A percentile compares a stretch with the other conserved stretches of the same genome.
These are phyloP conservation scores for Plasmodium gaboni DNA, from an alignment of 169 alveolate species.

Conservation along the genomic window DNA sequence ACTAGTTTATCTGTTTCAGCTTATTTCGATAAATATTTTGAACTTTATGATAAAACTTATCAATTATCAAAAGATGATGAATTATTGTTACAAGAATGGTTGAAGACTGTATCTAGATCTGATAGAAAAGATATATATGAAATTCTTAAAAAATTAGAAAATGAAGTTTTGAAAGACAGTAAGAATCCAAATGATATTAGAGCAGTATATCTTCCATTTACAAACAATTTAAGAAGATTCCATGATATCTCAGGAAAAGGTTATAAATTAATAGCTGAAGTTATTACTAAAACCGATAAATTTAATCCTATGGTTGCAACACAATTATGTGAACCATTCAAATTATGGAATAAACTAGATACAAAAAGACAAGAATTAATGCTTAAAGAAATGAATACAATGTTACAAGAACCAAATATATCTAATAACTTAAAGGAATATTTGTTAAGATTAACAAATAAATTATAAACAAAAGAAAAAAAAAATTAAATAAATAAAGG, in stretches of 20 bases:
- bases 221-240: conserved; percentile 86
- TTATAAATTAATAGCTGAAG: conserved; percentile 87
- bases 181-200: conserved; percentile 86
- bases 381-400: conserved; percentile 79
- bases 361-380: conserved; percentile 78
- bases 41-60: conserved; percentile 55
- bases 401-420: conserved; percentile 76
- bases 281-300: conserved; percentile 83
- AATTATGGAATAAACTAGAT: conserved; percentile 83
- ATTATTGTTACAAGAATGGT: conserved; percentile 85
- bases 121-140: conserved; percentile 80
- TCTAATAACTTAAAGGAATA: conserved; percentile 84
- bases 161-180: conserved; percentile 80
- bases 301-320: conserved; percentile 88
- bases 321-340: conserved; percentile 79
- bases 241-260: conserved; percentile 86
- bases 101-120: conserved; percentile 82
- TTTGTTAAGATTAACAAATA: conserved; percentile 76
- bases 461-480: conserved; percentile 2
- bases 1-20: conserved; percentile 59
- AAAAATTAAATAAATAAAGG: too few relatives aligned
- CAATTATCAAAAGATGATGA: conserved; percentile 71
- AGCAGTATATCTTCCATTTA: conserved; percentile 86
- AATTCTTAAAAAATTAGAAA: conserved; percentile 75
- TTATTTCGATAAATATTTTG: conserved; percentile 40